Base-by-base conservation (phyloP, 768 basidiomycete species). In the Amanita jacksonii region DNA sequence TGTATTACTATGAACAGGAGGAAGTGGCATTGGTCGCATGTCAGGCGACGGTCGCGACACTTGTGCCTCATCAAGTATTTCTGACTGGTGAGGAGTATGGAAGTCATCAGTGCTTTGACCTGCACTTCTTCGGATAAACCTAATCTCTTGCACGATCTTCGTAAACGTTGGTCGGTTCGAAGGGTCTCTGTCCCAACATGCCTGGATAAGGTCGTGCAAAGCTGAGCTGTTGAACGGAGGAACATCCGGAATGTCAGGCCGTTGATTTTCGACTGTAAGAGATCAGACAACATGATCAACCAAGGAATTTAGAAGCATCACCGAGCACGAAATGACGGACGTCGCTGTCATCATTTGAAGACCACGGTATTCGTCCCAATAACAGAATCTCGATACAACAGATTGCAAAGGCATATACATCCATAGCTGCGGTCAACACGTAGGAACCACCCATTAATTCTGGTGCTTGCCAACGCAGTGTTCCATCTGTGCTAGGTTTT, bases 331-430 rank as follows among this genome's bases (percentile, higher is more conserved):
- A 68, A 45, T 66, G 63, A 27, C 65, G 62, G 12, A 83, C 73
- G 4, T 68, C 58, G 16, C 64, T 62, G 45, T 81, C 76, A 42
- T 76, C 73, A 48, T 69, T 57, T 3, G 64, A 54, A 2, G 64
- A 59, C 77, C 79, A 82, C 1, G 82, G 79, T 45, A 81, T 61
- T 38, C 70, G 69, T 12, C 81, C 82, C 65, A 77, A 74, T 0
- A 72, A 69, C 38, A 84, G 58, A 44, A 84, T 73, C 56, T 84
- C 81, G n/a, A 76, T 63, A 43, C 82, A 84, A 44, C 68, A 70
- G 39, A 86, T 79, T 0, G 77, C 74, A 53, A 74, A 88, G 1
- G 82, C 72, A 51, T 83, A 88, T 0, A 86, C 76, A 52, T 87
- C 85, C 46, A 72, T 72, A 25, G 73, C 69, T 1, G 64, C 57